Base-by-base conservation (phyloP, 73 alveolate species). In the Paramecium caudatum region DNA sequence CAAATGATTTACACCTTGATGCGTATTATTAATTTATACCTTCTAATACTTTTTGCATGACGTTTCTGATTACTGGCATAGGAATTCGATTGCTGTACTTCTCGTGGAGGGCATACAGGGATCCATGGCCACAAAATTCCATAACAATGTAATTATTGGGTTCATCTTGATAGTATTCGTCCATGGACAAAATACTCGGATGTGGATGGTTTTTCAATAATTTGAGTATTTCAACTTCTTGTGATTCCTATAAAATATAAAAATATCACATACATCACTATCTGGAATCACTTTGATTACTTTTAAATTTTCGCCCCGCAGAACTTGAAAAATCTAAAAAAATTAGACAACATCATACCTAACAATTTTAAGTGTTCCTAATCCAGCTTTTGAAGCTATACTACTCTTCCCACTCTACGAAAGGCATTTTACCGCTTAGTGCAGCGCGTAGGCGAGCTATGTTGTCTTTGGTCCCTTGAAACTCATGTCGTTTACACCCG, bases 291-390 rank as follows among this genome's bases (percentile, higher is more conserved):
- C 43, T 55, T 55, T 55, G 5, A 55, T 55, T 7, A 55, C 80
- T 55, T 55, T 55, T 55, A 55, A 17, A 55, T 55, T 55, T 55
- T 55, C 80, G 12, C 80, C 80, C 80, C 80, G 80, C 30, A 55
- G 30, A 16, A 55, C 80, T 55, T 55, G 80, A 55, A 55, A 55
- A 55, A 55, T 55, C 80, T 55, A 0, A 2, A 0, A 0, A 19
- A 17, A 10, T 5, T 55, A 55, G 9, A 10, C 1, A 55, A 23
- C n/a, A 55, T 55, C 30, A 2, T 55, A 55, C 80, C 37, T 55
- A 17, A 55, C 80, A 55, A 4, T 55, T 6, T 10, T 55, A 37
- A 4, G 80, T 23, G 27, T 55, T 55, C 80, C 13, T 55, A 5
- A 55, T 55, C 80, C 46, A 23, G 23, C 21, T 55, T 7, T 23